Base-by-base conservation (phyloP, 495 filamentous ascomycete genomes). In the Coniosporium apollinis region DNA sequence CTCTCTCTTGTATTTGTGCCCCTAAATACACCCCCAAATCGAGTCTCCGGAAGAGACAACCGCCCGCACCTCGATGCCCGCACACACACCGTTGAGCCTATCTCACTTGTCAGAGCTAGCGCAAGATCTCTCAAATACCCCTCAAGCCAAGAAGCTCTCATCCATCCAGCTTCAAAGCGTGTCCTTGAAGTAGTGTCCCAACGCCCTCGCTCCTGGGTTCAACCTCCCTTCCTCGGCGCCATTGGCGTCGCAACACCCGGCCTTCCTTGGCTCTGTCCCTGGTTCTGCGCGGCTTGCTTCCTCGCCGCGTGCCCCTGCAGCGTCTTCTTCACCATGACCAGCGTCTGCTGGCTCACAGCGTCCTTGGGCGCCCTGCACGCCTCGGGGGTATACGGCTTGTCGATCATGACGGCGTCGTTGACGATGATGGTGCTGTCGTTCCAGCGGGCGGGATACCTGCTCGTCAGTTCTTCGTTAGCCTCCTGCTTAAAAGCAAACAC, bases 291-390 rank as follows among this genome's bases (percentile, higher is more conserved):
- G 24, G 40, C 32, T 44, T 59, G 55, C 44, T 46, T 47, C 30
- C 43, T 43, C 36, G n/a, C n/a, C n/a, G n/a, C n/a, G n/a, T 48
- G 41, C 28, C 39, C 47, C 37, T 57, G 54, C 43, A 80, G 70
- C 55, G 76, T 70, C 51, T 76, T 78, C 54, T 67, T 69, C 19
- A 80, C 70, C 39, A 70, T 62, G 24, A 48, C 53, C 25, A 79
- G 52, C 25, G 64, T 44, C 64, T 47, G 62, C 54, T 36, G 58
- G 57, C 49, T 66, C n/a, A n/a, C n/a, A n/a, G n/a, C n/a, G 56
- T 47, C 65, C 59, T 44, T 62, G 56, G 34, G 59, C 49, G 64
- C 56, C 41, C 57, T 61, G 43, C 73, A 75, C 31, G 73, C 67
- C 22, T 75, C 72, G 19, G 62, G 51, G 3, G 60, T 64, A 48